Conservation (phyloP, 2,329 filamentous ascomycete species). For the Trichoderma atrobrunneum region DNA sequence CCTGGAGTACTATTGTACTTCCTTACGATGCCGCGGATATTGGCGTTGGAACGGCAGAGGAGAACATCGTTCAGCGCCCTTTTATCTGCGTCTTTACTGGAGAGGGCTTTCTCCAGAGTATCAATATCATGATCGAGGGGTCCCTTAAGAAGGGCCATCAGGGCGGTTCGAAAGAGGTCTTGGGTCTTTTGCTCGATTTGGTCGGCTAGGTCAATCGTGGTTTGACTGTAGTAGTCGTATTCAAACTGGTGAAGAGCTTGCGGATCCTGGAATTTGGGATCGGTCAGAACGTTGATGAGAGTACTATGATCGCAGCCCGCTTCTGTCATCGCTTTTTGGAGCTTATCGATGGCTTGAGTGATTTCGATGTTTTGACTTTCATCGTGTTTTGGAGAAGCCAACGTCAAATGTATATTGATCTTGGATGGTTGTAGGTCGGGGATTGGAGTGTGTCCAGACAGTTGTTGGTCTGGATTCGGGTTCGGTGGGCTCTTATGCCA, state of each 20-base stretch:
- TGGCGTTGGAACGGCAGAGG: conserved; percentile 36
- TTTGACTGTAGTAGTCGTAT: conserved; percentile 26
- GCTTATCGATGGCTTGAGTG: conserved; percentile 27
- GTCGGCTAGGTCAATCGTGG: neutral
- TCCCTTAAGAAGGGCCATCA: conserved; percentile 32
- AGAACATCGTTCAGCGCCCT: conserved; percentile 29
- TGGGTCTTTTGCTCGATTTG: conserved; percentile 29
- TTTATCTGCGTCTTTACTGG: conserved; percentile 34
- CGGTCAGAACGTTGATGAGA: conserved; percentile 31
- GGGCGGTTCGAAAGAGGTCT: neutral
- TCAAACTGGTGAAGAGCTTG: conserved; percentile 35
- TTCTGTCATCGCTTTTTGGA: conserved; percentile 37
- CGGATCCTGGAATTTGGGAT: conserved; percentile 32
- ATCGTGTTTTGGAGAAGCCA: conserved; percentile 33
- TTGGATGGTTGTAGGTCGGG: neutral
- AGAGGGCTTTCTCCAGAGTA: conserved; percentile 31
- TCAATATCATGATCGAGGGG: conserved; percentile 35
- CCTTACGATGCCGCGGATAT: conserved; percentile 32
- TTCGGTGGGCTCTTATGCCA: too few species aligned
- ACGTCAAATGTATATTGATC: conserved; percentile 23
- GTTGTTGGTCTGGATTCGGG: too few species aligned
- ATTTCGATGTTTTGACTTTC: conserved; percentile 33
- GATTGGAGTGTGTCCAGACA: too few species aligned
- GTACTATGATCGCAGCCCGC: conserved; percentile 35
- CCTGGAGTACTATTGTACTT: conserved; percentile 31